A percentile compares a stretch with the other conserved stretches of the same genome.
Evolutionary conservation across 2,329 filamentous ascomycete genomes (phyloP).

Genomic region (Arachnopeziza araneosa): DNA sequence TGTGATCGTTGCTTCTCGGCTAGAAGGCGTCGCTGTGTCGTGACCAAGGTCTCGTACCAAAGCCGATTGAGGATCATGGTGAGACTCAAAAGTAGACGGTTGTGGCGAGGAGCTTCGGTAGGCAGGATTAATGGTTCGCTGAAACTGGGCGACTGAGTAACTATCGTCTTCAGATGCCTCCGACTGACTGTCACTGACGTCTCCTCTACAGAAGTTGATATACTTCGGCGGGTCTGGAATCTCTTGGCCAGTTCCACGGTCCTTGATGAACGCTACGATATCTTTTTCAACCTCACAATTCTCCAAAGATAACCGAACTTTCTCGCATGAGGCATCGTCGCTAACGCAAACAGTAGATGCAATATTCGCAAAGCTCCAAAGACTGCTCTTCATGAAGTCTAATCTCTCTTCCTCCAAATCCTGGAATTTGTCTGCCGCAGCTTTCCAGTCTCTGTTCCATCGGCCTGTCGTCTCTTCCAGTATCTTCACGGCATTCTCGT

Average conservation of each 20-base stretch:
- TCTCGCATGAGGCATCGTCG: constrained; percentile 94
- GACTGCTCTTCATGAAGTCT: constrained; percentile 94
- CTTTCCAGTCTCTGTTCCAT: constrained; percentile 99
- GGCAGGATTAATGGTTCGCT: constrained; percentile 88
- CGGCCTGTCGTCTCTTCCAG: constrained; percentile 91
- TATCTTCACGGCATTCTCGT: constrained; percentile 86
- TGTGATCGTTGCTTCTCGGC: constrained; percentile 43
- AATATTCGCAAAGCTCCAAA: constrained; percentile 98
- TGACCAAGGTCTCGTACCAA: constrained; percentile 65
- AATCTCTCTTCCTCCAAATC: constrained; percentile 95
- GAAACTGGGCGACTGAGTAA: constrained; percentile 95
- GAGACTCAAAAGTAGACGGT: constrained; percentile 86
- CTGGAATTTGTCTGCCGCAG: constrained; percentile 97
- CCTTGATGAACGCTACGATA: constrained; percentile 81
- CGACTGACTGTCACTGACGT: constrained; percentile 73
- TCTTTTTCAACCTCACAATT: constrained; percentile 97
- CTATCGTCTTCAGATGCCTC: constrained; percentile 79
- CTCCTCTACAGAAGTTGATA: constrained; percentile 96
- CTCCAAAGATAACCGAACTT: constrained; percentile 87
- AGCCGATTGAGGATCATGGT: constrained; percentile 76
- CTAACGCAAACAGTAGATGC: constrained; percentile 96
- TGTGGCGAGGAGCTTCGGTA: constrained; percentile 96
- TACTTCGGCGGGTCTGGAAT: constrained; percentile 96
- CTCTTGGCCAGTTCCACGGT: constrained; percentile 87
- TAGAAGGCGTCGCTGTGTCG: constrained; percentile 39